Conservation (phyloP, 129 eudicot species). For the Artemisia annua region DNA sequence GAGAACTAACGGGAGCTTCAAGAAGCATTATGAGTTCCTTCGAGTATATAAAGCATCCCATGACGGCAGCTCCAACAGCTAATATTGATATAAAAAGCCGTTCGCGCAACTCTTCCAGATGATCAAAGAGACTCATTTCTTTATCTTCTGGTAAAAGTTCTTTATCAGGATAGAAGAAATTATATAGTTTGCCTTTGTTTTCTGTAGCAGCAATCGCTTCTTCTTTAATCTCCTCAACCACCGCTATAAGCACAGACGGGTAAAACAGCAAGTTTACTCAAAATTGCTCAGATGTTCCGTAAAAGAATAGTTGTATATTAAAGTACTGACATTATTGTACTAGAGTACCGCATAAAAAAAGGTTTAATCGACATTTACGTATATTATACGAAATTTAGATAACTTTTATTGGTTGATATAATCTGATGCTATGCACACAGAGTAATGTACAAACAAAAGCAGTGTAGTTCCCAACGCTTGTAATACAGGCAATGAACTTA, state of each 20-base stretch:
- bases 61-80: constrained; percentile 84
- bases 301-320: not conserved
- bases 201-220: constrained; percentile 35
- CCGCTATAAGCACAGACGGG: constrained; percentile 38
- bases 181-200: constrained; percentile 53
- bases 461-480: not conserved
- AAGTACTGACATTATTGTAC: not conserved
- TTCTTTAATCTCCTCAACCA: constrained; percentile 45
- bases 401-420: not conserved
- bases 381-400: not conserved
- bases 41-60: constrained; percentile 88
- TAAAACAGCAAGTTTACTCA: not conserved
- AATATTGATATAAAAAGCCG: constrained; percentile 81
- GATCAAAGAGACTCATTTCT: constrained; percentile 95
- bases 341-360: not conserved
- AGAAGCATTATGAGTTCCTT: constrained; percentile 91
- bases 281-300: not conserved
- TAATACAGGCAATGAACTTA: too few relatives aligned
- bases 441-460: not conserved
- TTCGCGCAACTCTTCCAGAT: constrained; percentile 84
- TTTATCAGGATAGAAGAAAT: constrained; percentile 79
- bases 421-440: constrained; percentile 1
- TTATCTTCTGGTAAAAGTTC: constrained; percentile 91
- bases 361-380: not conserved
- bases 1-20: constrained; percentile 87